Percentiles rank a stretch among this genome's conserved stretches.
phyloP scores from a whole-genome alignment of 768 basidiomycete species.

The Krasilnikovozyma curviuscula region DNA sequence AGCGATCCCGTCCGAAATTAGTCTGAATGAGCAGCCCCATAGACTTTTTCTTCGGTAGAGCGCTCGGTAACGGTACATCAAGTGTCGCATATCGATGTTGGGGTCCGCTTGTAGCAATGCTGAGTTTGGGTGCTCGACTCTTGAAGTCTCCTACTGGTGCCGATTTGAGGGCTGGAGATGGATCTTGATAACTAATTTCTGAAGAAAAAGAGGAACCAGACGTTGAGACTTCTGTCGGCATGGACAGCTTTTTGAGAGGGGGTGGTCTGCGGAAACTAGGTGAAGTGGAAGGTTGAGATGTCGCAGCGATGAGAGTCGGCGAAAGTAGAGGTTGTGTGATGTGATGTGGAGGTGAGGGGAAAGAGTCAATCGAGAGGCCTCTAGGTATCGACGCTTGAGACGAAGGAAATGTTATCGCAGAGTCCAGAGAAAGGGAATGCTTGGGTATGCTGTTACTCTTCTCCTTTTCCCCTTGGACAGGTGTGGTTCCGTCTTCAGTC shows the following conservation, averaged over 20 bases:
- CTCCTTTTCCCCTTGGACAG: too few relatives aligned
- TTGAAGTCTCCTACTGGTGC: too few relatives aligned
- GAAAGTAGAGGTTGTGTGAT: not conserved
- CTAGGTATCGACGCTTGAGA: too few relatives aligned
- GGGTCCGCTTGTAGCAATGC: not conserved
- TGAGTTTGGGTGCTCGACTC: not conserved
- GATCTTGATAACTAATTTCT: not conserved
- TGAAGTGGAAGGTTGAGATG: not conserved
- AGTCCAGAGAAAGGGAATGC: too few relatives aligned
- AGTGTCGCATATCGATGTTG: not conserved
- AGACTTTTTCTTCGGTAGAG: not conserved
- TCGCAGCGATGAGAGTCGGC: not conserved
- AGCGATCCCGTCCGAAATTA: not conserved
- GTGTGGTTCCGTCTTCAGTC: too few relatives aligned
- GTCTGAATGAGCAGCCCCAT: slow-evolving; percentile 2
- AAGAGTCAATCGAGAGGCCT: too few relatives aligned
- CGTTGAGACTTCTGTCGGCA: not conserved
- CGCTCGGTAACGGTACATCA: not conserved
- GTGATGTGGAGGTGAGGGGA: too few relatives aligned
- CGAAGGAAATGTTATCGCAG: too few relatives aligned
- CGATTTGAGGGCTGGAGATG: not conserved
- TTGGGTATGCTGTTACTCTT: too few relatives aligned
- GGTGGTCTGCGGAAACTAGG: too few relatives aligned
- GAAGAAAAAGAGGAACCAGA: not conserved
- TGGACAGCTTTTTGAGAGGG: not conserved